Percentiles rank a stretch among this genome's conserved stretches.
Evolutionary conservation across 2,329 filamentous ascomycete species (phyloP).

Genomic region (Penicillium brasilianum): DNA sequence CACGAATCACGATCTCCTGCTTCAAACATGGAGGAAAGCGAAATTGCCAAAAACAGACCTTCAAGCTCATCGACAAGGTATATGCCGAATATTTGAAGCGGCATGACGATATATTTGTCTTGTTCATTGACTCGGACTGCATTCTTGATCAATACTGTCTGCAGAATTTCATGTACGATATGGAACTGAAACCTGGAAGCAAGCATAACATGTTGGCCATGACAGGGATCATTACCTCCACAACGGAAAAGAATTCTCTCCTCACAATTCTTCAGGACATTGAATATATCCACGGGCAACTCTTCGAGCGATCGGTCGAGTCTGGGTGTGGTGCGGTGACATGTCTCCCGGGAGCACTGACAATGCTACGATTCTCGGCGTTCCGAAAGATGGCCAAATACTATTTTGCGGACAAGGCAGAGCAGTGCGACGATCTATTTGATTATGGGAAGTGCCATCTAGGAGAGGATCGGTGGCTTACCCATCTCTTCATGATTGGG

Average conservation of each 20-base stretch:
- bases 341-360: constrained; percentile 92
- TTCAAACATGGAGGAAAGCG: constrained; percentile 94
- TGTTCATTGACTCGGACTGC: constrained; percentile 98
- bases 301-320: constrained; percentile 94
- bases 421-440: constrained; percentile 93
- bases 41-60: constrained; percentile 91
- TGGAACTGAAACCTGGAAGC: constrained; percentile 95
- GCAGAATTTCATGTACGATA: constrained; percentile 98
- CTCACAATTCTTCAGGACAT: constrained; percentile 95
- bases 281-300: constrained; percentile 96
- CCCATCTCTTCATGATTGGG: constrained; percentile 98
- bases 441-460: constrained; percentile 96
- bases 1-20: constrained; percentile 85
- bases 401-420: constrained; percentile 96
- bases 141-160: constrained; percentile 89
- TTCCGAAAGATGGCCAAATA: constrained; percentile 97
- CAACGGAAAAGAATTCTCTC: constrained; percentile 82
- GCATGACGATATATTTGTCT: constrained; percentile 90
- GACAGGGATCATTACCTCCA: constrained; percentile 96
- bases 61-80: constrained; percentile 89
- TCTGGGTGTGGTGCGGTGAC: constrained; percentile 93
- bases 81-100: constrained; percentile 84
- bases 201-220: constrained; percentile 93
- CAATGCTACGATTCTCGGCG: constrained; percentile 92
- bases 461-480: constrained; percentile 95